Evolutionary conservation across 2,329 filamentous ascomycete genomes (phyloP).

Genomic region (Scedosporium apiospermum): DNA sequence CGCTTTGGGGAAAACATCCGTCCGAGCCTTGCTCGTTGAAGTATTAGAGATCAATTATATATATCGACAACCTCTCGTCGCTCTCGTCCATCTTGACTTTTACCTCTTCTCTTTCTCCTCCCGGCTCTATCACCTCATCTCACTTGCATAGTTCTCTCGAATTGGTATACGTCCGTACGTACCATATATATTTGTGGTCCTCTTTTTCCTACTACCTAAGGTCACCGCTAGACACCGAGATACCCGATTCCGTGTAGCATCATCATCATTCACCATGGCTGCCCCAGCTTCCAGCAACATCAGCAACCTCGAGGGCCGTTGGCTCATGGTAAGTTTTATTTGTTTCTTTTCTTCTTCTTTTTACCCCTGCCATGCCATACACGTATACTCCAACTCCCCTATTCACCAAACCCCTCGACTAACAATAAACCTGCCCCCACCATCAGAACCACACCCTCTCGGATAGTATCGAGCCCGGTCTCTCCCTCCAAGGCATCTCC

Average conservation of each 20-base stretch:
- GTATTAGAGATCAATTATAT: too few species aligned
- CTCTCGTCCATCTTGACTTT: not conserved
- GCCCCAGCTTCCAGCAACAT: constrained; percentile 58
- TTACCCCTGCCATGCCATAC: not conserved
- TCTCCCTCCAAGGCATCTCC: constrained; percentile 62
- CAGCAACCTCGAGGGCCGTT: constrained; percentile 59
- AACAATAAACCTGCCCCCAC: constrained; percentile 2
- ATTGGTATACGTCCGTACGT: not conserved
- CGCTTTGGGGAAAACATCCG: too few species aligned
- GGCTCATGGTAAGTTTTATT: constrained; percentile 50
- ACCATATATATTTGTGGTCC: too few species aligned
- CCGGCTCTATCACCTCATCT: not conserved
- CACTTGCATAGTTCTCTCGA: not conserved
- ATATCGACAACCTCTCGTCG: not conserved
- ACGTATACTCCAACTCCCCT: not conserved
- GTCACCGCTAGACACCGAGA: too few species aligned
- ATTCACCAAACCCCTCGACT: not conserved
- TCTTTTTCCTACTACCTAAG: not conserved
- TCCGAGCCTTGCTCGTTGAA: too few species aligned
- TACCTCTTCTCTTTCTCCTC: not conserved
- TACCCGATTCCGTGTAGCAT: not conserved
- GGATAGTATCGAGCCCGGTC: constrained; percentile 56
- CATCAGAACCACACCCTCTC: constrained; percentile 66
- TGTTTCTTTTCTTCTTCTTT: not conserved
- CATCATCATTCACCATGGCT: constrained; percentile 47